These are phyloP conservation scores for Microcos paniculata DNA, from an alignment of 345 rosid genomes.

Conservation along the genomic window DNA sequence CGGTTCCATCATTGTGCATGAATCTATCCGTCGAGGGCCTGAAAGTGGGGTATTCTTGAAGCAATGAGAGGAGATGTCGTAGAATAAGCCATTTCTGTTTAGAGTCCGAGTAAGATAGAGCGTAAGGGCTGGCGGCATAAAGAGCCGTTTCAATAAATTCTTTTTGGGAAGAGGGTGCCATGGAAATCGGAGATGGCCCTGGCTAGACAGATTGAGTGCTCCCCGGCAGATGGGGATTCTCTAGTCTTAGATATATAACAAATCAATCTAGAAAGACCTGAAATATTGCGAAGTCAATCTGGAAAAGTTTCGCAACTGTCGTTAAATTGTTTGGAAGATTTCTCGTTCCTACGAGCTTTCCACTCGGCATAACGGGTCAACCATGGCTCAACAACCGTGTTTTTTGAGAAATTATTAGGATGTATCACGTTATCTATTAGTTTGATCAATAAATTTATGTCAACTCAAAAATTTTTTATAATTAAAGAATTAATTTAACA, in stretches of 20 bases:
- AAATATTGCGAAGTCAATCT: background rate
- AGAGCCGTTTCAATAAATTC: conserved; percentile 68
- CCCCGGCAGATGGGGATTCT: background rate
- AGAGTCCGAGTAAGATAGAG: conserved; percentile 62
- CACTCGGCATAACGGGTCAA: background rate
- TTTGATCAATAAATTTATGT: no score
- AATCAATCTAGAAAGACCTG: background rate
- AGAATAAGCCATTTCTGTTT: conserved; percentile 61
- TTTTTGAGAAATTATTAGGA: no score
- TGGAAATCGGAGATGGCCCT: background rate
- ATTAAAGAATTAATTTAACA: no score
- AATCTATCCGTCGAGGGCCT: conserved; percentile 37
- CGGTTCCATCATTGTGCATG: conserved; percentile 65
- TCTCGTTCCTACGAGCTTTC: background rate
- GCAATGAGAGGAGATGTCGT: conserved; percentile 55
- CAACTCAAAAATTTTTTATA: no score
- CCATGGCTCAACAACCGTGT: background rate
- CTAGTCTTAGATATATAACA: background rate
- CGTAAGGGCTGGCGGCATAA: conserved; percentile 29
- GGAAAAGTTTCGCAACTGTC: background rate
- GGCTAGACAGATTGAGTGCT: background rate
- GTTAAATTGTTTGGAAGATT: background rate
- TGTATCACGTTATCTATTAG: no score
- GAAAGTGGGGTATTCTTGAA: conserved; percentile 49
- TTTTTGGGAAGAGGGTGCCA: conserved; percentile 44